These are phyloP conservation scores for Picea sitchensis DNA, from an alignment of 75 land plant genomes.

Conservation along the genomic window DNA sequence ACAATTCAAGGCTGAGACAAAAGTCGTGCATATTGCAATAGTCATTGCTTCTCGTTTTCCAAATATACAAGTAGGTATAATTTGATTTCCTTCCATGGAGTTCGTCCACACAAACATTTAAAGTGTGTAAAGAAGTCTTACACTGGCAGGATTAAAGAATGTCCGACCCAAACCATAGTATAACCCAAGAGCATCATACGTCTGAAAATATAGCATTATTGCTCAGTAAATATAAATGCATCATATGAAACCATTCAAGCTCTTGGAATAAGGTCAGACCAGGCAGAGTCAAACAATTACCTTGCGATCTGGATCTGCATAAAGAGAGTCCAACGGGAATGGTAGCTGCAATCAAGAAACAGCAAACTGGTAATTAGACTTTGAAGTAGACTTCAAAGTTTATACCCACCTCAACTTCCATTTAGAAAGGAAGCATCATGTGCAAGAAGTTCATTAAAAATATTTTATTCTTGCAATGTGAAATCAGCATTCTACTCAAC, in stretches of 20 bases:
- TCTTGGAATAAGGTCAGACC: background rate
- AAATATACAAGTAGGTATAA: background rate
- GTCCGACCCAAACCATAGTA: conserved; percentile 80
- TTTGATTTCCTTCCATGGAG: background rate
- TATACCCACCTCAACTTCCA: background rate
- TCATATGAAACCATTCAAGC: background rate
- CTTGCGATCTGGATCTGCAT: conserved; percentile 87
- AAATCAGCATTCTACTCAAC: background rate
- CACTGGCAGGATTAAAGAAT: conserved; percentile 81
- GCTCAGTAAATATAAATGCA: background rate
- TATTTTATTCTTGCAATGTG: background rate
- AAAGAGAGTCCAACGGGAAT: conserved; percentile 74
- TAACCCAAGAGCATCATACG: conserved; percentile 70
- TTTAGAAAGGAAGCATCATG: background rate
- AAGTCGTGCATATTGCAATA: background rate
- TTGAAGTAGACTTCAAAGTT: background rate
- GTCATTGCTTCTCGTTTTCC: background rate
- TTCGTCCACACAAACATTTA: background rate
- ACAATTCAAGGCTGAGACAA: conserved; percentile 1
- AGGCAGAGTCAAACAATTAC: conserved; percentile 17
- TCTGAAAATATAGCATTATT: conserved; percentile 35
- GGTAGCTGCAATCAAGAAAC: conserved; percentile 48
- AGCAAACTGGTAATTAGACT: background rate
- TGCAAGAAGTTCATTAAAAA: background rate
- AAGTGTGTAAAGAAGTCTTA: conserved; percentile 20